Percentiles rank a stretch among this genome's conserved stretches.
phyloP scores from a whole-genome alignment of 495 filamentous ascomycete species.

The Mytilinidion resinicola region DNA sequence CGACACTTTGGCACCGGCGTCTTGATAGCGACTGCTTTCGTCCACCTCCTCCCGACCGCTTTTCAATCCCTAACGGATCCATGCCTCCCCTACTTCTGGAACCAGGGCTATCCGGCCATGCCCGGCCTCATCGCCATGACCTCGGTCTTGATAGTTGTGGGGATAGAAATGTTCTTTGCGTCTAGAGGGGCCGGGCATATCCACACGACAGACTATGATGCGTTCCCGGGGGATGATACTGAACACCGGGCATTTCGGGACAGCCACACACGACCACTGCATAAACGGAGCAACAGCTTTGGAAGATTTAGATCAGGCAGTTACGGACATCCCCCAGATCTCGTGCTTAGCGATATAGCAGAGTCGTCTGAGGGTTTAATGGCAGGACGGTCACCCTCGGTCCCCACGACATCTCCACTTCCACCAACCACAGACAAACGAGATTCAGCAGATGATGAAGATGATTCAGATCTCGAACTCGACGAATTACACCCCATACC shows the following conservation, averaged over 20 bases:
- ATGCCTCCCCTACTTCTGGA: slow-evolving; percentile 44
- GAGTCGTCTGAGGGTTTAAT: slow-evolving; percentile 19
- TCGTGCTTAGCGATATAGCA: slow-evolving; percentile 13
- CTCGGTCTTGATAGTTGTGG: slow-evolving; percentile 39
- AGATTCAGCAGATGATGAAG: slow-evolving; percentile 23
- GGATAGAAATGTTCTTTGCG: slow-evolving; percentile 43
- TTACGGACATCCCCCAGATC: slow-evolving; percentile 17
- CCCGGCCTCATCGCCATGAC: slow-evolving; percentile 40
- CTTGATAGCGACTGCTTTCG: slow-evolving; percentile 45
- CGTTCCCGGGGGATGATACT: slow-evolving; percentile 8
- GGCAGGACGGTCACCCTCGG: slow-evolving; percentile 13
- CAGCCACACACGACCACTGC: slow-evolving; percentile 2
- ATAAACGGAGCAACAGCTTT: slow-evolving; percentile 26
- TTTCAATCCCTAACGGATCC: slow-evolving; percentile 40
- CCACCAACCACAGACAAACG: slow-evolving; percentile 5
- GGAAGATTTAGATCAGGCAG: slow-evolving; percentile 20
- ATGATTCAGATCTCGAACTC: slow-evolving; percentile 29
- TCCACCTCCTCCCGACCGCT: slow-evolving; percentile 42
- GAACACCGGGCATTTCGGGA: neutral
- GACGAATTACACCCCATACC: slow-evolving; percentile 31
- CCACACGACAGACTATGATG: slow-evolving; percentile 28
- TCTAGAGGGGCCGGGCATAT: slow-evolving; percentile 37
- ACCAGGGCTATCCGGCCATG: slow-evolving; percentile 41
- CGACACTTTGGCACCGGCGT: slow-evolving; percentile 49
- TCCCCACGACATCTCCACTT: slow-evolving; percentile 1